A percentile compares a stretch with the other conserved stretches of the same genome.
Conservation (phyloP, 495 filamentous ascomycete species). For the Xylaria intraflava region DNA sequence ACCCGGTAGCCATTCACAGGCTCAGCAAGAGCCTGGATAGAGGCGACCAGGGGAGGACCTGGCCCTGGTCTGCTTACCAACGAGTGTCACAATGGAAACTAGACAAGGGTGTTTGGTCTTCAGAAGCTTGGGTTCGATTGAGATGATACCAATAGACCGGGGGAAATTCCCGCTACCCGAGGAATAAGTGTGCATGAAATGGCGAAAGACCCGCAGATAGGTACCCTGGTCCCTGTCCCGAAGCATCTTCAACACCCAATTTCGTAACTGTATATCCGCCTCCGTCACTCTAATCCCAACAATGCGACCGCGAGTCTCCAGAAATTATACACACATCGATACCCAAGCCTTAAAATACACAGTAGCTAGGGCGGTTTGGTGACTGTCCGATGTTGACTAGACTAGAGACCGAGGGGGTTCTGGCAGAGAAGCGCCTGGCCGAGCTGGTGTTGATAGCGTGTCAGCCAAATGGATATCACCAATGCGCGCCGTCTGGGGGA, state of each 20-base stretch:
- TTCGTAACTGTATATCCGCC: no score
- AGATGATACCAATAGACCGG: not conserved
- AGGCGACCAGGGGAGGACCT: no score
- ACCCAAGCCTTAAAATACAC: not conserved
- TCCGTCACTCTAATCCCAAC: not conserved
- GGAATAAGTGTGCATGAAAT: no score
- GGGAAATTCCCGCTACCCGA: no score
- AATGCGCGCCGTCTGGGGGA: not conserved
- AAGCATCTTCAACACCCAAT: conserved; percentile 1
- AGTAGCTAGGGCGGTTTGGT: not conserved
- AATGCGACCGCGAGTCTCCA: not conserved
- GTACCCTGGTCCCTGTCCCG: not conserved
- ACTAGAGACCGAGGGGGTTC: conserved; percentile 3
- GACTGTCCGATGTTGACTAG: not conserved
- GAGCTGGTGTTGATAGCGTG: conserved; percentile 1
- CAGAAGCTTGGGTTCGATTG: no score
- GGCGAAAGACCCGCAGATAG: not conserved
- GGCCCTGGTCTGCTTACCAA: no score
- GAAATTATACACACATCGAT: not conserved
- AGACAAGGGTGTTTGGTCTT: no score
- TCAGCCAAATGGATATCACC: not conserved
- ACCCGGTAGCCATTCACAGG: no score
- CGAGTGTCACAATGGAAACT: no score
- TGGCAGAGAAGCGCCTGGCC: conserved; percentile 9
- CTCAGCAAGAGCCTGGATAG: no score